These are phyloP conservation scores for Chlorociboria aeruginascens DNA, from an alignment of 495 filamentous ascomycete genomes.

Conservation along the genomic window DNA sequence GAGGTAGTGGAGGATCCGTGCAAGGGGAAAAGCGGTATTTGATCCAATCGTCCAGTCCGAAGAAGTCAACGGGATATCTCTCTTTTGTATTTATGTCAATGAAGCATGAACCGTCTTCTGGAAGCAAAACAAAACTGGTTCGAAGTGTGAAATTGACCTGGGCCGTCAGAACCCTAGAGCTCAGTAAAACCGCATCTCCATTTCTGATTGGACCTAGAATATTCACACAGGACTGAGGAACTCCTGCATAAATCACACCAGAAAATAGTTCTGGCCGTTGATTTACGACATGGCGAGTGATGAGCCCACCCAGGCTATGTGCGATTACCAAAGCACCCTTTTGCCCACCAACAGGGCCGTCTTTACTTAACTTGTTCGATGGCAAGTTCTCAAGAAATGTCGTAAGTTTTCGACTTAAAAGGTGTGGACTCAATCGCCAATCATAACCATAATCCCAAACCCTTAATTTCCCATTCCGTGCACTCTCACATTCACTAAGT, in stretches of 20 bases:
- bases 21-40: conserved; percentile 70
- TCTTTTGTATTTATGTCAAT: conserved; percentile 73
- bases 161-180: conserved; percentile 81
- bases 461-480: conserved; percentile 53
- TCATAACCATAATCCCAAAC: conserved; percentile 93
- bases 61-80: conserved; percentile 77
- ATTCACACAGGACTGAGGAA: conserved; percentile 77
- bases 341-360: conserved; percentile 28
- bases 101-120: conserved; percentile 82
- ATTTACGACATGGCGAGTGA: conserved; percentile 85
- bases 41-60: conserved; percentile 66
- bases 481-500: conserved; percentile 60
- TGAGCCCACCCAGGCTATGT: conserved; percentile 81
- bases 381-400: conserved; percentile 62
- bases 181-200: conserved; percentile 82
- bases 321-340: conserved; percentile 74
- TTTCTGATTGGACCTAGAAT: conserved; percentile 85
- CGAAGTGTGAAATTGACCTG: conserved; percentile 92
- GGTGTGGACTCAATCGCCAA: conserved; percentile 79
- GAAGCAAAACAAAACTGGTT: conserved; percentile 74
- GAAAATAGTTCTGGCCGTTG: conserved; percentile 76
- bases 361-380: conserved; percentile 46
- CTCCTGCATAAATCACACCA: conserved; percentile 77
- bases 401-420: conserved; percentile 58
- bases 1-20: conserved; percentile 47